Evolutionary conservation across 768 basidiomycete species (phyloP).

Genomic region (Xerocomus potaroensis): DNA sequence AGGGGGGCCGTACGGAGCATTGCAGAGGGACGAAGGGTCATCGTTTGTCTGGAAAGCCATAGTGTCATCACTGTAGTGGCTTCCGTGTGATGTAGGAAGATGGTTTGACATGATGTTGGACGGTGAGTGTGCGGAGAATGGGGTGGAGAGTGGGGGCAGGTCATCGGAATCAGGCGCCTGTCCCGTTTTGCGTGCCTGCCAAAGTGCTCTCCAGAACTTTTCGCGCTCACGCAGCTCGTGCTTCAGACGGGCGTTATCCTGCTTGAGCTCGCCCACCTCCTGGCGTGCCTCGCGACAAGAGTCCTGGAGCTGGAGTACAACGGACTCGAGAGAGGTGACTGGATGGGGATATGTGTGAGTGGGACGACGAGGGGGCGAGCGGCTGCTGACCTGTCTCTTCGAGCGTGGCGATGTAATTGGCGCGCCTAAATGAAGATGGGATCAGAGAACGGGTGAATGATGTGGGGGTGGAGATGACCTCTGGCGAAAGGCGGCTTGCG

Average conservation of each 20-base stretch:
- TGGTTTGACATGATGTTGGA: slow-evolving; percentile 32
- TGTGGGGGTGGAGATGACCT: slow-evolving; percentile 30
- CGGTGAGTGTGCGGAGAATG: slow-evolving; percentile 35
- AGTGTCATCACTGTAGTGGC: slow-evolving; percentile 36
- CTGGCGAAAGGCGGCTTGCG: slow-evolving; percentile 81
- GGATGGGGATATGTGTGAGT: slow-evolving; percentile 14
- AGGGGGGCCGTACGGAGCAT: slow-evolving; percentile 41
- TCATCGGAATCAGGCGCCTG: slow-evolving; percentile 51
- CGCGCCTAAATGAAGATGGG: slow-evolving; percentile 40
- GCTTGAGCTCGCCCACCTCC: slow-evolving; percentile 57
- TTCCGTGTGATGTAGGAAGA: slow-evolving; percentile 36
- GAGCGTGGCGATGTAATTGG: slow-evolving; percentile 83
- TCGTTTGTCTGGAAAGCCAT: slow-evolving; percentile 49
- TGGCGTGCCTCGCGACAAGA: slow-evolving; percentile 65
- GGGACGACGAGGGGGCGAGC: background rate
- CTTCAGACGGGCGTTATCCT: slow-evolving; percentile 61
- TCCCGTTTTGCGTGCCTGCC: slow-evolving; percentile 58
- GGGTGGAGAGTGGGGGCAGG: slow-evolving; percentile 45
- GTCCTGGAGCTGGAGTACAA: slow-evolving; percentile 79
- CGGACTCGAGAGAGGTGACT: slow-evolving; percentile 84
- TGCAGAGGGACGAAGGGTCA: slow-evolving; percentile 41
- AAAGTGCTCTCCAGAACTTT: slow-evolving; percentile 67
- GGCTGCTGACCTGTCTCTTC: slow-evolving; percentile 71
- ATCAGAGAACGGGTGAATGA: slow-evolving; percentile 17
- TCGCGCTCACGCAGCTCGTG: slow-evolving; percentile 69